Evolutionary conservation across 306 rosid species (phyloP).

Genomic region (Malus asiatica): DNA sequence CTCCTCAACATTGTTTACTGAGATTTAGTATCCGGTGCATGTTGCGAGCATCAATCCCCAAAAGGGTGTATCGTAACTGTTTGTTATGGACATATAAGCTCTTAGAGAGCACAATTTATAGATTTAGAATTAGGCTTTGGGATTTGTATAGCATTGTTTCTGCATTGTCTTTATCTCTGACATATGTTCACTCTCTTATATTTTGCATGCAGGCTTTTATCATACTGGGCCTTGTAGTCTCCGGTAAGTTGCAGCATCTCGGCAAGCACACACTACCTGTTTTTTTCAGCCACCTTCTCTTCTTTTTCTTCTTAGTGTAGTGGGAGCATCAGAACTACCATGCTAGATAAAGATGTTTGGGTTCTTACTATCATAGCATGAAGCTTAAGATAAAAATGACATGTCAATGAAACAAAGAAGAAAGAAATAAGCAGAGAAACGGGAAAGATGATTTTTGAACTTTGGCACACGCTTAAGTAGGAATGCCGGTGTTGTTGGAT

Average conservation of each 20-base stretch:
- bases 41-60: not conserved
- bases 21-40: not conserved
- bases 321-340: not conserved
- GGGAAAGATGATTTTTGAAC: not conserved
- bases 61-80: not conserved
- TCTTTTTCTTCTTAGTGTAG: not conserved
- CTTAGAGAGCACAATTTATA: slow-evolving; percentile 10
- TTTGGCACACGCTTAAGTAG: not conserved
- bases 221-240: slow-evolving; percentile 50
- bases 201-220: slow-evolving; percentile 71
- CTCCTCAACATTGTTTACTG: not conserved
- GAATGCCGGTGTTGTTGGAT: not conserved
- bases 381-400: not conserved
- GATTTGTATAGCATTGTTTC: not conserved
- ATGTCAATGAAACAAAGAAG: not conserved
- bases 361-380: not conserved
- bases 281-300: not conserved
- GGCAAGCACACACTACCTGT: not conserved
- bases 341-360: not conserved
- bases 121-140: not conserved
- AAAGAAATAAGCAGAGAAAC: not conserved
- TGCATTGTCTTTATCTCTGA: not conserved
- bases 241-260: slow-evolving; percentile 50
- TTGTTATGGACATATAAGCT: not conserved
- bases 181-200: slow-evolving; percentile 11